Base-by-base conservation (phyloP, 1,284 basidiomycete species). In the Puccinia triticina region DNA sequence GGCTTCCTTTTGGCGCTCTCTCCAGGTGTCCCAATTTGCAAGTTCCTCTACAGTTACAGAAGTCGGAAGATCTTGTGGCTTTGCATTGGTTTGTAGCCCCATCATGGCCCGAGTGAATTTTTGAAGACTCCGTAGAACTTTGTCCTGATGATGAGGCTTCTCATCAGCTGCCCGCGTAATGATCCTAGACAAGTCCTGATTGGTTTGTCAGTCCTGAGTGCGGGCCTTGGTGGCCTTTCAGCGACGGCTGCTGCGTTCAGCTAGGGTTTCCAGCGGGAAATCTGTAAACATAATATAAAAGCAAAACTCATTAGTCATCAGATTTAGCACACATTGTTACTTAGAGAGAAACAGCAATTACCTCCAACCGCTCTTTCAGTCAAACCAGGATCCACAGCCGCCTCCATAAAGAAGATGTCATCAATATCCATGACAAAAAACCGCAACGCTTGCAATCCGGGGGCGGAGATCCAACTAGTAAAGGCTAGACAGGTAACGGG, bases 31-130 rank as follows among this genome's bases (percentile, higher is more conserved):
- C 64, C 64, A 67, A 37, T 7, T 3, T 1, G 64, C 16, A 3
- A 67, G 12, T 23, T 67, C 64, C 16, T 18, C 32, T 43, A 29
- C 34, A 16, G 40, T 43, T 37, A 67, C 64, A 37, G 64, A 67
- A 40, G 23, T 16, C 16, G 64, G 64, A 1, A 67, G 40, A 10
- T 67, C 64, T 37, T 67, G 14, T 14, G 64, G 32, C 64, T 67
- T 67, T n/a, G 64, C 32, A 37, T 67, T 34, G 40, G 21, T 1
- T 37, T 2, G 64, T 21, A 67, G 64, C 11, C 64, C 64, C 64
- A 67, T 67, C 32, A 67, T 67, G 29, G 64, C 64, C 40, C 64
- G 32, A 16, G 64, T 67, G 64, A 67, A 67, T n/a, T 29, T 37
- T 40, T 67, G 64, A 43, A 67, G 64, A 67, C 64, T 67, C 23